A percentile compares a stretch with the other conserved stretches of the same genome.
These are phyloP conservation scores for Malassezia arunalokei DNA, from an alignment of 1,284 basidiomycete species.

Conservation along the genomic window DNA sequence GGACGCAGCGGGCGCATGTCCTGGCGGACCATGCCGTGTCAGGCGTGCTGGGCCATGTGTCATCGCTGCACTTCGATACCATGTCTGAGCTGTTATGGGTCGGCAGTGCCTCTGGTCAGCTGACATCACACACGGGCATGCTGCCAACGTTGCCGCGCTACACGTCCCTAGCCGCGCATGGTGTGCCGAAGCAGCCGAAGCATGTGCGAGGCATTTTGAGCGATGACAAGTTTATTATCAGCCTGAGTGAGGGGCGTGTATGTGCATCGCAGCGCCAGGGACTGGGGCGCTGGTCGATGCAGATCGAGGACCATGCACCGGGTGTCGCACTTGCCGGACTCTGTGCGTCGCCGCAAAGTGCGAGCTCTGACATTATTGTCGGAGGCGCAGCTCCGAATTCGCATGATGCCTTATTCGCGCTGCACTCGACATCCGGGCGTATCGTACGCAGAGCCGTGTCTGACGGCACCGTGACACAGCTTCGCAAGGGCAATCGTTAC, in stretches of 20 bases:
- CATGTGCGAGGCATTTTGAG: conserved; percentile 38
- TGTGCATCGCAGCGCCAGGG: conserved; percentile 47
- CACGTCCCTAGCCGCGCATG: conserved; percentile 49
- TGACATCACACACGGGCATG: conserved; percentile 54
- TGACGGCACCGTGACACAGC: conserved; percentile 35
- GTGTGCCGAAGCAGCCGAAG: conserved; percentile 52
- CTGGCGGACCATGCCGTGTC: conserved; percentile 27
- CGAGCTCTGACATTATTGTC: conserved; percentile 36
- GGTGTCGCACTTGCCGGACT: conserved; percentile 31
- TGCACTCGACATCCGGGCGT: conserved; percentile 34
- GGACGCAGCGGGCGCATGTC: conserved; percentile 37
- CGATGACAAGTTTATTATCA: conserved; percentile 45
- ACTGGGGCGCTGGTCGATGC: conserved; percentile 41
- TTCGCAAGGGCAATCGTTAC: conserved; percentile 29
- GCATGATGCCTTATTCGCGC: conserved; percentile 27
- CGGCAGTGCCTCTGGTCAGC: conserved; percentile 61
- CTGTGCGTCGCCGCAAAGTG: conserved; percentile 33
- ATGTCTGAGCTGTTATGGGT: conserved; percentile 80
- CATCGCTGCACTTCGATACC: conserved; percentile 65
- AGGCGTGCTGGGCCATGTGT: conserved; percentile 30
- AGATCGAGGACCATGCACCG: conserved; percentile 17
- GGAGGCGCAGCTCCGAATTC: conserved; percentile 29
- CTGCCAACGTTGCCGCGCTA: conserved; percentile 53
- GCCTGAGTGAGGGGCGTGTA: conserved; percentile 42
- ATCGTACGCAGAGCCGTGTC: conserved; percentile 28